phyloP scores from a whole-genome alignment of 257 asterid genomes.

The Ophiorrhiza pumila region DNA sequence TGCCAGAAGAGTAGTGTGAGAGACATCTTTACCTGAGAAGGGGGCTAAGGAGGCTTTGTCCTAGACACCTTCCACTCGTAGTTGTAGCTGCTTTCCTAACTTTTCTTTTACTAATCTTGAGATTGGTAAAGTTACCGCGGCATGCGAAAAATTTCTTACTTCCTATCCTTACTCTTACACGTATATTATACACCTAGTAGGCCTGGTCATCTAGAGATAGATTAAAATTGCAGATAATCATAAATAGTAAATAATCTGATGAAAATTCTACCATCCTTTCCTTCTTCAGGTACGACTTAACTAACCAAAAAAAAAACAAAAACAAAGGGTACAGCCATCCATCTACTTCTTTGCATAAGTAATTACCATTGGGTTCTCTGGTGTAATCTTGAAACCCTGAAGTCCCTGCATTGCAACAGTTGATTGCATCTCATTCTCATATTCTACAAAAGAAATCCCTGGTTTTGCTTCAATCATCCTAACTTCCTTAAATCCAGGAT shows the following conservation, averaged over 20 bases:
- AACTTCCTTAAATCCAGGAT: slow-evolving; percentile 90
- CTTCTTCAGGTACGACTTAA: background rate
- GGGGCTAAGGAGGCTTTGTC: too few relatives aligned
- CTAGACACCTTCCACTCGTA: too few relatives aligned
- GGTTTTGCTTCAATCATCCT: slow-evolving; percentile 96
- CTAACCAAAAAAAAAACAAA: background rate
- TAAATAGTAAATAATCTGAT: background rate
- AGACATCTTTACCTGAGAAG: too few relatives aligned
- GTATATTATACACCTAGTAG: slow-evolving; percentile 38
- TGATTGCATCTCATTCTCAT: slow-evolving; percentile 89
- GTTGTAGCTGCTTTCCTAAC: too few relatives aligned
- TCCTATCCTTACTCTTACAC: too few relatives aligned
- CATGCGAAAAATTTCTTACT: too few relatives aligned
- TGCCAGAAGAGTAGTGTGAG: too few relatives aligned
- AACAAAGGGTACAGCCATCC: slow-evolving; percentile 2
- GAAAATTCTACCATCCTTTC: background rate
- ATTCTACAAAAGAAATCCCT: slow-evolving; percentile 93
- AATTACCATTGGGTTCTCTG: slow-evolving; percentile 73
- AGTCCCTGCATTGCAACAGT: slow-evolving; percentile 85
- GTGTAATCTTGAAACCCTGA: slow-evolving; percentile 79
- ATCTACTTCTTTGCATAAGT: slow-evolving; percentile 89
- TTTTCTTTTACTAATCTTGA: too few relatives aligned
- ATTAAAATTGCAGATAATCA: background rate
- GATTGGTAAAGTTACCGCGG: too few relatives aligned
- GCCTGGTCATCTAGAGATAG: slow-evolving; percentile 13